phyloP scores from a whole-genome alignment of 2,329 filamentous ascomycete genomes.

The Aspergillus flavus region DNA sequence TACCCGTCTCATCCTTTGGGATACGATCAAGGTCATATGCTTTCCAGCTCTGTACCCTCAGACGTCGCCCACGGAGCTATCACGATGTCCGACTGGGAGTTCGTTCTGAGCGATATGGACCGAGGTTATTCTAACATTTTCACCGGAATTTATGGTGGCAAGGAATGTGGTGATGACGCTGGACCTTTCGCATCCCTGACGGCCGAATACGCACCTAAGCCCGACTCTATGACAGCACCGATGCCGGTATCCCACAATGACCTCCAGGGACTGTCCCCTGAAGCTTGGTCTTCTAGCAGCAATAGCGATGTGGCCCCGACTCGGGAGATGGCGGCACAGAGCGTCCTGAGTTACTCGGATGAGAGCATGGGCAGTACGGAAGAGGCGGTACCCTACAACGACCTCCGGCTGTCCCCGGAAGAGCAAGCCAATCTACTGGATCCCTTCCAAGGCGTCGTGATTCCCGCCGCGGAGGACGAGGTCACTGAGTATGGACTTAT shows the following conservation, averaged over 20 bases:
- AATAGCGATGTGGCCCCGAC: slow-evolving; percentile 39
- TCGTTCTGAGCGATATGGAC: slow-evolving; percentile 76
- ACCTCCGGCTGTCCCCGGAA: slow-evolving; percentile 28
- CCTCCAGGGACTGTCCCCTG: slow-evolving; percentile 41
- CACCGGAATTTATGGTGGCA: slow-evolving; percentile 51
- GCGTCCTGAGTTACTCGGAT: slow-evolving; percentile 62
- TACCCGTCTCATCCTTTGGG: slow-evolving; percentile 53
- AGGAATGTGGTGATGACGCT: slow-evolving; percentile 40
- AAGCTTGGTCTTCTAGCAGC: slow-evolving; percentile 42
- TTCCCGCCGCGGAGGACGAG: slow-evolving; percentile 38
- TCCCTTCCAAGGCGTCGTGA: slow-evolving; percentile 40
- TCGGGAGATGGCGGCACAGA: slow-evolving; percentile 47
- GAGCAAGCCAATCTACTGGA: slow-evolving; percentile 35
- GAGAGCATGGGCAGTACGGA: slow-evolving; percentile 61
- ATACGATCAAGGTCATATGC: slow-evolving; percentile 29
- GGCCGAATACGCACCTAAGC: slow-evolving; percentile 34
- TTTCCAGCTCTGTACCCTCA: slow-evolving; percentile 50
- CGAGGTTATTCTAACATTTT: slow-evolving; percentile 79
- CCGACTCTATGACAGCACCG: slow-evolving; percentile 21
- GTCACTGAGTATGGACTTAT: slow-evolving; percentile 35
- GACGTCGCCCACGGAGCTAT: slow-evolving; percentile 43
- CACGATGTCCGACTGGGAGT: slow-evolving; percentile 77
- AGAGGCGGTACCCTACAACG: slow-evolving; percentile 36
- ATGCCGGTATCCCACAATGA: slow-evolving; percentile 27
- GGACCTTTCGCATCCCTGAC: slow-evolving; percentile 40